A percentile compares a stretch with the other conserved stretches of the same genome.
These are phyloP conservation scores for Beauveria varroae DNA, from an alignment of 2,329 filamentous ascomycete species.

Conservation along the genomic window DNA sequence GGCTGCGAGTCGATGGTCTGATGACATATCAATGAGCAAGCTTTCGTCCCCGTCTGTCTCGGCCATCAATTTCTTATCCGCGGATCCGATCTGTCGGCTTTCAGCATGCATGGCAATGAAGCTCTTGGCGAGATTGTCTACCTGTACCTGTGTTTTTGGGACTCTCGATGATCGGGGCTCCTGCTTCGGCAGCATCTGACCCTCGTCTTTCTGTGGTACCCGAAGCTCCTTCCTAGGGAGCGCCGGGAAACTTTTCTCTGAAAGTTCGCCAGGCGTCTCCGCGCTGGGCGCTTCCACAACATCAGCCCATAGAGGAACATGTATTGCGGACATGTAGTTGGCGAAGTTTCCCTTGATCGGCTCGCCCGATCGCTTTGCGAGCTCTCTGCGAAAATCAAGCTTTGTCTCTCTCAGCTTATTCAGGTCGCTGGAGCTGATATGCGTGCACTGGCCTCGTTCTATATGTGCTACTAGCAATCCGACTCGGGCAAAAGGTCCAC, in stretches of 20 bases:
- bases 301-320: not conserved
- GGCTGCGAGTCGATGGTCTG: not conserved
- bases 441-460: conserved; percentile 32
- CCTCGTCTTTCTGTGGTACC: not conserved
- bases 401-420: conserved; percentile 29
- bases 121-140: not conserved
- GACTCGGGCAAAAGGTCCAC: conserved; percentile 28
- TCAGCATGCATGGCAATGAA: too few relatives aligned
- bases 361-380: conserved; percentile 21
- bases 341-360: conserved; percentile 22
- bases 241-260: not conserved
- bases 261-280: not conserved
- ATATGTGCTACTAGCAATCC: conserved; percentile 37
- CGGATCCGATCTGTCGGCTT: not conserved
- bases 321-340: conserved; percentile 17
- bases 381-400: conserved; percentile 25
- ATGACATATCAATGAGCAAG: not conserved
- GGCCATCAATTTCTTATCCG: not conserved
- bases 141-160: not conserved
- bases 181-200: not conserved
- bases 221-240: not conserved
- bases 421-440: conserved; percentile 26
- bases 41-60: not conserved
- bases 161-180: not conserved
- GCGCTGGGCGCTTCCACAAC: not conserved